Conservation (phyloP, 306 rosid species). For the Rosa chinensis region DNA sequence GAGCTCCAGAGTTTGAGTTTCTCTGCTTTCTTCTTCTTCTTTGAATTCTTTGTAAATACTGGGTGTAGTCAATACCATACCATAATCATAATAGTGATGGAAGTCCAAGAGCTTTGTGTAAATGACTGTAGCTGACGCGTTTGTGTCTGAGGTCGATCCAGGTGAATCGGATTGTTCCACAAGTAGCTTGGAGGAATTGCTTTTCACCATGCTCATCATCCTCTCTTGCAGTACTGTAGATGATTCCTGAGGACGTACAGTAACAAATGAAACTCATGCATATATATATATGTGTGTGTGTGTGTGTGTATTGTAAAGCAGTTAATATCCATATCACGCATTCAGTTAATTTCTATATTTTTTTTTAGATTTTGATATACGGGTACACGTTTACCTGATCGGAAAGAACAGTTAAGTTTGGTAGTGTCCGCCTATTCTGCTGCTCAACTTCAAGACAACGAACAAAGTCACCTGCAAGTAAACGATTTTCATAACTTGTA, state of each 20-base stretch:
- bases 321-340: neutral
- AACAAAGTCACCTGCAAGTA: conserved; percentile 1
- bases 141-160: neutral
- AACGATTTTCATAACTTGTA: neutral
- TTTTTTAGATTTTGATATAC: neutral
- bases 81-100: conserved; percentile 13
- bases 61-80: conserved; percentile 3
- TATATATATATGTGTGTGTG: too few species aligned
- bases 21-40: neutral
- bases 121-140: neutral
- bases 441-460: conserved; percentile 42
- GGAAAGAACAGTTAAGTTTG: conserved; percentile 45
- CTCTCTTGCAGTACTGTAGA: conserved; percentile 29
- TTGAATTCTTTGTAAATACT: neutral
- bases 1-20: conserved; percentile 51
- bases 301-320: neutral
- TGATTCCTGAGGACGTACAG: conserved; percentile 49
- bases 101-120: conserved; percentile 13
- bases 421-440: conserved; percentile 55
- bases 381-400: conserved; percentile 11
- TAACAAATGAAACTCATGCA: conserved; percentile 6
- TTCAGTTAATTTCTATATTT: conserved; percentile 23
- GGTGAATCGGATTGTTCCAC: neutral
- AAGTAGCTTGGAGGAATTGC: neutral
- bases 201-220: neutral